A percentile compares a stretch with the other conserved stretches of the same genome.
These are phyloP conservation scores for Delonix regia DNA, from an alignment of 306 rosid genomes.

Conservation along the genomic window DNA sequence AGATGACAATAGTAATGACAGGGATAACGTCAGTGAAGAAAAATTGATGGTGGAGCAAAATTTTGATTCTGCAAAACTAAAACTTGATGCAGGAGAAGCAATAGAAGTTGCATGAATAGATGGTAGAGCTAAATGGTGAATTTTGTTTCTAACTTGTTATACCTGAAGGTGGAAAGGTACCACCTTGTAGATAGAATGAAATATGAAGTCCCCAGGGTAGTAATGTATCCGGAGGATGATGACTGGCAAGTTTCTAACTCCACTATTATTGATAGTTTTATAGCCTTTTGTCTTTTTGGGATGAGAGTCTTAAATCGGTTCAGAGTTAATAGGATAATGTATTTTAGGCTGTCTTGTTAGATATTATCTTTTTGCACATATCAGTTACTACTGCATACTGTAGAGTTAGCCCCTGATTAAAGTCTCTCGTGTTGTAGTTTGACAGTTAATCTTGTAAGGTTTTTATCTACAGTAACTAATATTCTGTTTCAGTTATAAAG, in stretches of 20 bases:
- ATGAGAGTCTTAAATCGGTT: not conserved
- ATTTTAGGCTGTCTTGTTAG: conserved; percentile 30
- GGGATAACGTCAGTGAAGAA: conserved; percentile 32
- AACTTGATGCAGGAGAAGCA: conserved; percentile 47
- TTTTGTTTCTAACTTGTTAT: conserved; percentile 38
- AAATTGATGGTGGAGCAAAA: conserved; percentile 29
- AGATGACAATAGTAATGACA: conserved; percentile 2
- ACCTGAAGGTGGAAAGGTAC: conserved; percentile 38
- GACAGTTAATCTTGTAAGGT: conserved; percentile 33
- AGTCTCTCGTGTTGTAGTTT: conserved; percentile 33
- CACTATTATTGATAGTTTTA: conserved; percentile 49
- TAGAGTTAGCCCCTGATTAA: conserved; percentile 23
- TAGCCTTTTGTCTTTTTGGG: conserved; percentile 46
- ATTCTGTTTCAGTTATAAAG: not conserved
- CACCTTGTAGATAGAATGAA: conserved; percentile 53
- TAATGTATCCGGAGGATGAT: conserved; percentile 39
- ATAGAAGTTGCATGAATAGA: conserved; percentile 33
- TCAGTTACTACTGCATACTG: conserved; percentile 30
- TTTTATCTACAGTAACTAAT: not conserved
- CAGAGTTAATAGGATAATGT: conserved; percentile 38
- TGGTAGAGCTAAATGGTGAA: conserved; percentile 27
- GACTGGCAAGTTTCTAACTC: conserved; percentile 36
- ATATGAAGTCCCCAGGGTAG: conserved; percentile 38
- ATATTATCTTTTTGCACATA: conserved; percentile 38
- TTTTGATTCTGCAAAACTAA: conserved; percentile 44